Evolutionary conservation across 257 asterid genomes (phyloP).

Genomic region (Cordia subcordata): DNA sequence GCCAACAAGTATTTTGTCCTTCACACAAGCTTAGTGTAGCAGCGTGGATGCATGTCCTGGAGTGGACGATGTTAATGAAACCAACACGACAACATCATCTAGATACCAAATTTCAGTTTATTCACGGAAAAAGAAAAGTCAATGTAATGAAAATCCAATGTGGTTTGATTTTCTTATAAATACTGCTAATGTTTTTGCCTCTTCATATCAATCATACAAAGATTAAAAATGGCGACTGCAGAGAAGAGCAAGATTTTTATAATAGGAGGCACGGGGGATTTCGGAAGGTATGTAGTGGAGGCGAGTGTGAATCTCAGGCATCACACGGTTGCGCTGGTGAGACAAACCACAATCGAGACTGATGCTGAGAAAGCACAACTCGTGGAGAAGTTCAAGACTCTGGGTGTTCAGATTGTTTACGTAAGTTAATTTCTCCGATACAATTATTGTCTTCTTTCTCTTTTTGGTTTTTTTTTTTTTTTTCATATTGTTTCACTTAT

Average conservation of each 20-base stretch:
- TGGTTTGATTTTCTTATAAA: too few species aligned
- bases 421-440: slow-evolving; percentile 9
- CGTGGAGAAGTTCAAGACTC: slow-evolving; percentile 12
- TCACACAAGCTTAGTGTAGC: too few species aligned
- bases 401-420: slow-evolving; percentile 9
- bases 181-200: too few species aligned
- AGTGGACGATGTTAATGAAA: too few species aligned
- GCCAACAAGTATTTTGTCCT: too few species aligned
- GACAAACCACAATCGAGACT: slow-evolving; percentile 16
- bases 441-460: background rate
- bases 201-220: too few species aligned
- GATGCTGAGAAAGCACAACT: slow-evolving; percentile 9
- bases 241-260: slow-evolving; percentile 29
- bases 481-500: background rate
- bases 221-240: too few species aligned
- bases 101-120: too few species aligned
- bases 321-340: slow-evolving; percentile 20
- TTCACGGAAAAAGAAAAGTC: too few species aligned
- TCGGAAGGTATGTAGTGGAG: slow-evolving; percentile 20
- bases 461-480: background rate
- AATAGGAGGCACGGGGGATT: slow-evolving; percentile 27
- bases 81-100: too few species aligned
- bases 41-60: too few species aligned
- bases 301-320: slow-evolving; percentile 19
- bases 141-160: too few species aligned